Evolutionary conservation across 208 protist genomes (phyloP).

Genomic region (Crithidia fasciculata): DNA sequence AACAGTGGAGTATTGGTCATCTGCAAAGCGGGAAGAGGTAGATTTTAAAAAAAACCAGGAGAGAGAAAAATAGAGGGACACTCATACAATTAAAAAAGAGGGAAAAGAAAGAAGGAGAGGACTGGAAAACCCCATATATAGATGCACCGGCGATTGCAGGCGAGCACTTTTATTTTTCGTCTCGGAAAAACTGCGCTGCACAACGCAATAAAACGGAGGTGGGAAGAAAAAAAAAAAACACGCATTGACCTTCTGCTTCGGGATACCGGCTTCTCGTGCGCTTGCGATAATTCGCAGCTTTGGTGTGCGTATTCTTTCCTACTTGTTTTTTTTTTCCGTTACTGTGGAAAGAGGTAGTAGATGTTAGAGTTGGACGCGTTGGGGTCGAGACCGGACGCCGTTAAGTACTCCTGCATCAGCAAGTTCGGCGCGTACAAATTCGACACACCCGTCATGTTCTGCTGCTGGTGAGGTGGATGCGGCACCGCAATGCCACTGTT

Average conservation of each 20-base stretch:
- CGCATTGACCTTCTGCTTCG: too few species aligned
- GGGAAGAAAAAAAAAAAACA: too few species aligned
- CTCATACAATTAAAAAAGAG: too few species aligned
- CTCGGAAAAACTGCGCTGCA: too few species aligned
- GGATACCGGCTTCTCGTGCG: too few species aligned
- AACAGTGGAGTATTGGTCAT: too few species aligned
- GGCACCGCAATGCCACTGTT: neutral
- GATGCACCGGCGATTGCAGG: too few species aligned
- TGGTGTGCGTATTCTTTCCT: neutral
- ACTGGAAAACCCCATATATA: too few species aligned
- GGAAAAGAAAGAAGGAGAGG: too few species aligned
- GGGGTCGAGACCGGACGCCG: constrained; percentile 7
- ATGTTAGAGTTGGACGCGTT: constrained; percentile 24
- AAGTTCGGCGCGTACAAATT: constrained; percentile 9
- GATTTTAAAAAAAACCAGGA: neutral
- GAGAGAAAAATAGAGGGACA: neutral
- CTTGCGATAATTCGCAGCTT: too few species aligned
- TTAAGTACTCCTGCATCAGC: constrained; percentile 24
- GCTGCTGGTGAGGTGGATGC: neutral
- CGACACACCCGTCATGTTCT: neutral
- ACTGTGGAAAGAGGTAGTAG: constrained; percentile 21
- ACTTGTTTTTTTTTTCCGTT: neutral
- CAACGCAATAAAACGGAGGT: too few species aligned
- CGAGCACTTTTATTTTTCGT: too few species aligned
- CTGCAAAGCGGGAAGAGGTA: neutral